Conservation (phyloP, 1,284 basidiomycete genomes). For the Ustilago nuda region DNA sequence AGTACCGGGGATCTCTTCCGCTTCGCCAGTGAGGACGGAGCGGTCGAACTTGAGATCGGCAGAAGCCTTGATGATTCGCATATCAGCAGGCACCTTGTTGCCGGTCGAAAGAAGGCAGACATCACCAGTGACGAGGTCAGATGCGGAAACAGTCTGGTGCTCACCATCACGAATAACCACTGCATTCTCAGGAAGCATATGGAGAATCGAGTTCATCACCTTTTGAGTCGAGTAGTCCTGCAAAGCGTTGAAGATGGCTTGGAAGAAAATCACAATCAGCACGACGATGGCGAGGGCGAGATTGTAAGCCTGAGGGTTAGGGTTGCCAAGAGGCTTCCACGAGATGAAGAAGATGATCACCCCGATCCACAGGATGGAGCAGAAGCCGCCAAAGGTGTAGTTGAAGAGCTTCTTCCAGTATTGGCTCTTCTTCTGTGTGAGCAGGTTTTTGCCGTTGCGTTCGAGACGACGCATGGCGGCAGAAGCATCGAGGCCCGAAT, state of each 20-base stretch:
- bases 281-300: conserved; percentile 70
- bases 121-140: conserved; percentile 78
- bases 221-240: conserved; percentile 62
- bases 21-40: conserved; percentile 76
- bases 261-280: conserved; percentile 71
- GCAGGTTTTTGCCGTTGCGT: conserved; percentile 73
- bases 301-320: conserved; percentile 72
- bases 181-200: conserved; percentile 73
- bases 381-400: conserved; percentile 75
- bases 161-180: conserved; percentile 76
- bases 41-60: conserved; percentile 76
- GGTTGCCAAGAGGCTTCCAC: conserved; percentile 73
- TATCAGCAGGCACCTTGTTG: conserved; percentile 71
- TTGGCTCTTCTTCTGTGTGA: conserved; percentile 72
- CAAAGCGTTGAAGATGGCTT: conserved; percentile 72
- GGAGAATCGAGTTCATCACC: conserved; percentile 72
- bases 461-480: conserved; percentile 73
- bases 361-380: conserved; percentile 74
- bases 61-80: conserved; percentile 71
- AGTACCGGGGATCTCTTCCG: conserved; percentile 74
- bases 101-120: conserved; percentile 73
- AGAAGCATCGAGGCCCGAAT: conserved; percentile 72
- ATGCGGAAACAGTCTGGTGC: conserved; percentile 75
- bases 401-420: conserved; percentile 73
- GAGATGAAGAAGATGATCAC: conserved; percentile 73